Conservation (phyloP, 495 filamentous ascomycete species). For the Daldinia childiae region DNA sequence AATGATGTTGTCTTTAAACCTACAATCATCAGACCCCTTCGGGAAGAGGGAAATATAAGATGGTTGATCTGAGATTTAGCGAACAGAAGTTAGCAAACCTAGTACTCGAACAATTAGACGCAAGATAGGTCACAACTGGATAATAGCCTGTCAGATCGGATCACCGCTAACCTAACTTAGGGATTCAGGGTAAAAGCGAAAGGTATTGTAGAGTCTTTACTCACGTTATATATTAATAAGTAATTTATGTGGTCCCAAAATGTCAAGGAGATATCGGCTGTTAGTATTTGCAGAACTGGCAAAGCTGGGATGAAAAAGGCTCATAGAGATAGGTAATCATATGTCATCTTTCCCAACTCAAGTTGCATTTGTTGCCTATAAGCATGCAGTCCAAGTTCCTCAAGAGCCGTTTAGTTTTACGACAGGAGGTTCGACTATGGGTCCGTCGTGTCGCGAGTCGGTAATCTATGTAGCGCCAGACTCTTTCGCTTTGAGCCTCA, state of each 20-base stretch:
- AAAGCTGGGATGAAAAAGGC: background rate
- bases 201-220: slow-evolving; percentile 18
- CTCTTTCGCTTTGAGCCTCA: background rate
- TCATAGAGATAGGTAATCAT: background rate
- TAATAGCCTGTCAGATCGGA: slow-evolving; percentile 41
- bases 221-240: slow-evolving; percentile 36
- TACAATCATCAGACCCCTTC: background rate
- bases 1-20: slow-evolving; percentile 22
- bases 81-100: slow-evolving; percentile 19
- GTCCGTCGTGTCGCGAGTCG: background rate
- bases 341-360: background rate
- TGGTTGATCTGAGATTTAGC: slow-evolving; percentile 11
- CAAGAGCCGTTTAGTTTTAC: background rate
- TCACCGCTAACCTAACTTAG: slow-evolving; percentile 33
- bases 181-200: slow-evolving; percentile 41
- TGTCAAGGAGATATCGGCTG: slow-evolving; percentile 34
- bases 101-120: slow-evolving; percentile 33
- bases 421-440: background rate
- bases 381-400: too few relatives aligned
- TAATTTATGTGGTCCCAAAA: slow-evolving; percentile 35
- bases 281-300: slow-evolving; percentile 5
- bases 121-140: slow-evolving; percentile 36
- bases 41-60: slow-evolving; percentile 26
- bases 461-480: background rate
- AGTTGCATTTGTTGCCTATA: too few relatives aligned